Conservation (phyloP, 2,329 filamentous ascomycete species). For the Ceratocystis ficicola region DNA sequence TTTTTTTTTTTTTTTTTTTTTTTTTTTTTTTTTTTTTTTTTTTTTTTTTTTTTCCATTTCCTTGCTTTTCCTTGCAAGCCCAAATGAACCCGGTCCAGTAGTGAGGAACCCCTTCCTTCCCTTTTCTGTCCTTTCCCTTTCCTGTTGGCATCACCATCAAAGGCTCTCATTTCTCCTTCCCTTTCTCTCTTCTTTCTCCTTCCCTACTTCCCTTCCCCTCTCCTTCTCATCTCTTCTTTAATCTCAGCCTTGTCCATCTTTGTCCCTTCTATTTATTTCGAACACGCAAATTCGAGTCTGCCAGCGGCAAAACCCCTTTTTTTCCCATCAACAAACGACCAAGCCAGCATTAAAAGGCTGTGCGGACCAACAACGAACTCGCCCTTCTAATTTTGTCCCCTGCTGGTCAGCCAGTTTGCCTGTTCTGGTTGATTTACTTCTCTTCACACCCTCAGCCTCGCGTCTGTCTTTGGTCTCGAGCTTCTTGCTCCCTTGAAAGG, state of each 20-base stretch:
- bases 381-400: not conserved
- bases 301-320: not conserved
- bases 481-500: not conserved
- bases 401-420: not conserved
- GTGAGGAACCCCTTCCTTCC: not conserved
- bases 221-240: not conserved
- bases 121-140: conserved; percentile 8
- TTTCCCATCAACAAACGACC: not conserved
- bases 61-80: not conserved
- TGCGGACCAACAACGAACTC: not conserved
- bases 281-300: not conserved
- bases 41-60: not conserved
- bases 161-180: not conserved
- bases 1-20: too few species aligned
- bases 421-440: not conserved
- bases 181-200: not conserved
- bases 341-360: not conserved
- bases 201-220: not conserved
- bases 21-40: not conserved
- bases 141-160: not conserved
- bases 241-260: conserved; percentile 11
- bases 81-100: too few species aligned
- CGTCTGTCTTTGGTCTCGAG: not conserved
- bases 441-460: conserved; percentile 3
- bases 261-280: not conserved